Conservation (phyloP, 306 rosid species). For the Dryas alaskensis region DNA sequence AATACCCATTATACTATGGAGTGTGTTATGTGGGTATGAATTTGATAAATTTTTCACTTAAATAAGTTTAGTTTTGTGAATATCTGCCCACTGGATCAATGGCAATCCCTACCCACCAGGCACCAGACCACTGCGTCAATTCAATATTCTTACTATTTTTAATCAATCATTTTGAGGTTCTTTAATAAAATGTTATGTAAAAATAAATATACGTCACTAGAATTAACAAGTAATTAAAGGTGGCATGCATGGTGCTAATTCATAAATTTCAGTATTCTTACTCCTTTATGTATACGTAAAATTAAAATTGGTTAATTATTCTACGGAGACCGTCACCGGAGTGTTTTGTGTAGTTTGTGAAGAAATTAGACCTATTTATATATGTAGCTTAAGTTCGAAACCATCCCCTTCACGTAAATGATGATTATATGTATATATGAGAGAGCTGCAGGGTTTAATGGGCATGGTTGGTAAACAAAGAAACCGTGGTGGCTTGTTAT, state of each 20-base stretch:
- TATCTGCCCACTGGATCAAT: too few relatives aligned
- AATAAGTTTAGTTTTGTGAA: too few relatives aligned
- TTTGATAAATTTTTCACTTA: too few relatives aligned
- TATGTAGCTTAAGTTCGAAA: not conserved
- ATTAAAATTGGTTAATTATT: not conserved
- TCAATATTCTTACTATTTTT: too few relatives aligned
- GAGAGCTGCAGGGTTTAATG: not conserved
- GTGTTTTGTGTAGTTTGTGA: constrained; percentile 20
- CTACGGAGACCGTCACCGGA: too few relatives aligned
- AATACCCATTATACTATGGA: too few relatives aligned
- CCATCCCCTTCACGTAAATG: not conserved
- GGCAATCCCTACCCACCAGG: too few relatives aligned
- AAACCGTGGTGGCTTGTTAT: too few relatives aligned
- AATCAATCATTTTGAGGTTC: too few relatives aligned
- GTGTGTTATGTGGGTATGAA: too few relatives aligned
- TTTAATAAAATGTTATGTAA: too few relatives aligned
- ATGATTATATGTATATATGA: not conserved
- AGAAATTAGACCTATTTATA: not conserved
- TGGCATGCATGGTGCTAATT: not conserved
- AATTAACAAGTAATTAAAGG: constrained; percentile 5
- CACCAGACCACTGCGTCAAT: too few relatives aligned
- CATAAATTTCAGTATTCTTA: not conserved
- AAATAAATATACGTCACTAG: not conserved
- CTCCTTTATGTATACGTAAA: not conserved
- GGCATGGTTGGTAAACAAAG: not conserved